Percentiles rank a stretch among this genome's conserved stretches.
phyloP scores from a whole-genome alignment of 108 stramenopile genomes.

The Aurantiochytrium sp. region DNA sequence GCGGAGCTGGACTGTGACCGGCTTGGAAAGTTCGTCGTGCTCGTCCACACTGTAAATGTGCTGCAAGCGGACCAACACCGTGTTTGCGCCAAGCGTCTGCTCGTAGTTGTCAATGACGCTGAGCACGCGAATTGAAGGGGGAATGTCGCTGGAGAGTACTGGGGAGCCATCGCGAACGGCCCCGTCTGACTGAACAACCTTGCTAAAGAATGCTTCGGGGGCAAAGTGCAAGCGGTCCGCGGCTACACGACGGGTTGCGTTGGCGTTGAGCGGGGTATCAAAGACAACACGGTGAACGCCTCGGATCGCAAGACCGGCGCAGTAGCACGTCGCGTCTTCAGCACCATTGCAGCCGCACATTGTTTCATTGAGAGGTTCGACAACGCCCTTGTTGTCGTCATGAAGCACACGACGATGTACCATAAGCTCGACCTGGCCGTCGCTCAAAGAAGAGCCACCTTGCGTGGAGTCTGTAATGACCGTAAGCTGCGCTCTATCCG shows the following conservation, averaged over 20 bases:
- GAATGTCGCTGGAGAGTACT: slow-evolving; percentile 23
- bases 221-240: slow-evolving; percentile 66
- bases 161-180: neutral
- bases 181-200: neutral
- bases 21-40: slow-evolving; percentile 42
- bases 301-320: slow-evolving; percentile 68
- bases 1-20: slow-evolving; percentile 53
- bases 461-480: slow-evolving; percentile 76
- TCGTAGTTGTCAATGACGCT: slow-evolving; percentile 42
- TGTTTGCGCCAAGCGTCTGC: neutral
- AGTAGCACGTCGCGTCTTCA: slow-evolving; percentile 65
- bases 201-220: slow-evolving; percentile 52
- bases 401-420: slow-evolving; percentile 67
- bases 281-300: slow-evolving; percentile 73
- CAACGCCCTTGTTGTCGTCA: slow-evolving; percentile 43
- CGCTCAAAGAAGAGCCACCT: slow-evolving; percentile 69
- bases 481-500: slow-evolving; percentile 29
- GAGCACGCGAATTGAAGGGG: slow-evolving; percentile 60
- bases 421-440: slow-evolving; percentile 83
- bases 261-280: slow-evolving; percentile 51
- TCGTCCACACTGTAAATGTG: slow-evolving; percentile 76
- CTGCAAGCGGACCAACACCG: slow-evolving; percentile 66
- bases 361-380: slow-evolving; percentile 41
- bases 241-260: slow-evolving; percentile 54
- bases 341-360: slow-evolving; percentile 39